Evolutionary conservation across 345 rosid species (phyloP).

Genomic region (Citrus cavaleriei): DNA sequence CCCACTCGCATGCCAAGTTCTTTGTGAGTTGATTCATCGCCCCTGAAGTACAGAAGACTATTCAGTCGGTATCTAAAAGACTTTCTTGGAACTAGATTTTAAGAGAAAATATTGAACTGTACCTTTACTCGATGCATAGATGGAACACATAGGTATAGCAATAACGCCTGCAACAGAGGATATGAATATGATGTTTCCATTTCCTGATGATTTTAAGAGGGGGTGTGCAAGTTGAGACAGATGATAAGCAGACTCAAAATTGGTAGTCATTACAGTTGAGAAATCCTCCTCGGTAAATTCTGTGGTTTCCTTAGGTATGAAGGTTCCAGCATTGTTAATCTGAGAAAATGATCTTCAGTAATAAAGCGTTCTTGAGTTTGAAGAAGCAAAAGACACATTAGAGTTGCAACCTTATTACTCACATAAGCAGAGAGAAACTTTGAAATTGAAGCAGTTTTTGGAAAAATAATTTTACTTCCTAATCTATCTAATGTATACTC

Average conservation of each 20-base stretch:
- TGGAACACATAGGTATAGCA: conserved; percentile 21
- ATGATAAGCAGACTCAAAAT: conserved; percentile 39
- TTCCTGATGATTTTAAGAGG: conserved; percentile 43
- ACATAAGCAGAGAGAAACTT: no score
- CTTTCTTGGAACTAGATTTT: no score
- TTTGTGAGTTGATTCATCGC: conserved; percentile 41
- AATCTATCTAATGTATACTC: no score
- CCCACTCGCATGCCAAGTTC: conserved; percentile 52
- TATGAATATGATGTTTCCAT: conserved; percentile 40
- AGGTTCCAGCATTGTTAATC: conserved; percentile 47
- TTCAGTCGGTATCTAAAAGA: not conserved
- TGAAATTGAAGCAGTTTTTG: no score
- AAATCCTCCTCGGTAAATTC: conserved; percentile 31
- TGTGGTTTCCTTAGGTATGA: conserved; percentile 27
- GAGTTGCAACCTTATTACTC: no score
- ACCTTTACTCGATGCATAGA: conserved; percentile 50
- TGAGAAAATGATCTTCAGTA: not conserved
- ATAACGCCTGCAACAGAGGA: conserved; percentile 40
- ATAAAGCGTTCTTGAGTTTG: not conserved
- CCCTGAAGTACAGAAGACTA: conserved; percentile 12
- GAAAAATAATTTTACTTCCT: no score
- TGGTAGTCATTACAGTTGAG: conserved; percentile 25
- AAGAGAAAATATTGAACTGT: not conserved
- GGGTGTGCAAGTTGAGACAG: conserved; percentile 44
- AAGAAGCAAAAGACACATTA: not conserved